These are phyloP conservation scores for Saccharomycodes ludwigii DNA, from an alignment of 805 yeast genomes.

Conservation along the genomic window DNA sequence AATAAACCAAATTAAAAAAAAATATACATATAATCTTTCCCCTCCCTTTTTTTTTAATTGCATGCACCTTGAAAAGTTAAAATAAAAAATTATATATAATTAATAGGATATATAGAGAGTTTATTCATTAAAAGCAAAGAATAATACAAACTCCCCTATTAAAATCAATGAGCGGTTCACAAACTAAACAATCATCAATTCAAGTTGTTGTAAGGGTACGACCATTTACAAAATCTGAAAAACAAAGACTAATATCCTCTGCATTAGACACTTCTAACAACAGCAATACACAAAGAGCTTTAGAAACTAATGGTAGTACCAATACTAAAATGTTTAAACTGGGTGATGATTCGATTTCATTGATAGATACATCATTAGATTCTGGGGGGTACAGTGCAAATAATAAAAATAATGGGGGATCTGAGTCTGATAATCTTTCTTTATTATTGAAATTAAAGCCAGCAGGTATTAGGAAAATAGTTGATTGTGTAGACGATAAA, in stretches of 20 bases:
- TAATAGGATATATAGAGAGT: too few species aligned
- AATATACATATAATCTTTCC: too few species aligned
- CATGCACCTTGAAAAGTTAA: too few species aligned
- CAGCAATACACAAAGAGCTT: slow-evolving; percentile 2
- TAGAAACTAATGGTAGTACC: slow-evolving; percentile 4
- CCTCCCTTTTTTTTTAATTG: too few species aligned
- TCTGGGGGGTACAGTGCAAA: slow-evolving; percentile 6
- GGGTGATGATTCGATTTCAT: background rate
- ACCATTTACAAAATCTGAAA: slow-evolving; percentile 60
- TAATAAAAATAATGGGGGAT: slow-evolving; percentile 8
- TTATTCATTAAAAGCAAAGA: too few species aligned
- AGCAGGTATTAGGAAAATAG: slow-evolving; percentile 50
- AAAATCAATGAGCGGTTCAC: too few species aligned
- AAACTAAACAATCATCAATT: slow-evolving; percentile 45
- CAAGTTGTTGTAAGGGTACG: slow-evolving; percentile 72
- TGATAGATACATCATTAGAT: slow-evolving; percentile 4
- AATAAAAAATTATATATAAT: too few species aligned
- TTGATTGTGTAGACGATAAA: slow-evolving; percentile 71
- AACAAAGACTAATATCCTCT: slow-evolving; percentile 7
- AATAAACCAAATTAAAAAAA: too few species aligned
- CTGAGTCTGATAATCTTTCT: too few species aligned
- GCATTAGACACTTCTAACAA: background rate
- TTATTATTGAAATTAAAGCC: slow-evolving; percentile 18
- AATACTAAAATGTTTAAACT: slow-evolving; percentile 13
- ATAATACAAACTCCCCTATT: too few species aligned